phyloP scores from a whole-genome alignment of 257 asterid species.

The Solanum sitiens region DNA sequence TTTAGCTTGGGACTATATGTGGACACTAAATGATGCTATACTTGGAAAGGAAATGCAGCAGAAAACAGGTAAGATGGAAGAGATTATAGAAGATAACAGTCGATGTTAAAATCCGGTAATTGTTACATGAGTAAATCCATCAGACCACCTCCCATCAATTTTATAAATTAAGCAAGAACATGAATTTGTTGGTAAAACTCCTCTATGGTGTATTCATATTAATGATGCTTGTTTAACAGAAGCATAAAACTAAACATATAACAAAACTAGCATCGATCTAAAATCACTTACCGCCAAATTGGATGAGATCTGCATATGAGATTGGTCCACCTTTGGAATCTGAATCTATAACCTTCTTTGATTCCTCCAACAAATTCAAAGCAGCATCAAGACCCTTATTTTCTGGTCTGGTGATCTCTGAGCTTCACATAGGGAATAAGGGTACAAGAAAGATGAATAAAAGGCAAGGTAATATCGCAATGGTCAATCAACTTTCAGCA shows the following conservation, averaged over 20 bases:
- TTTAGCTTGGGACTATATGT: background rate
- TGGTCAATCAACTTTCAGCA: background rate
- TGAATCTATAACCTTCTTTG: conserved; percentile 78
- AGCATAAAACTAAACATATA: background rate
- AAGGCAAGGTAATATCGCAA: conserved; percentile 1
- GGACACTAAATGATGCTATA: background rate
- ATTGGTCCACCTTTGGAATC: conserved; percentile 81
- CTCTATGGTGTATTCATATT: background rate
- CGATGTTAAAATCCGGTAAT: background rate
- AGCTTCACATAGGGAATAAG: conserved; percentile 61
- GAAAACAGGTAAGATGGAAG: background rate
- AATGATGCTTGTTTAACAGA: background rate
- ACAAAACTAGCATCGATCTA: background rate
- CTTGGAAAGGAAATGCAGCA: background rate
- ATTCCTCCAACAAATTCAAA: conserved; percentile 58
- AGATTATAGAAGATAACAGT: background rate
- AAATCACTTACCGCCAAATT: conserved; percentile 11
- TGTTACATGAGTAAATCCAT: background rate
- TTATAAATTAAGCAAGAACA: background rate
- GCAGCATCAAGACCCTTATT: conserved; percentile 70
- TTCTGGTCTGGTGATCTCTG: conserved; percentile 96
- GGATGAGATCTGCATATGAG: conserved; percentile 86
- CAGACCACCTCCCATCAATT: background rate
- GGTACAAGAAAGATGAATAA: conserved; percentile 4
- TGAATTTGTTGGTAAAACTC: background rate